Evolutionary conservation across 306 rosid genomes (phyloP), one percentile per base, ranked within the genome.

Genomic region (peach (Prunus persica)): DNA sequence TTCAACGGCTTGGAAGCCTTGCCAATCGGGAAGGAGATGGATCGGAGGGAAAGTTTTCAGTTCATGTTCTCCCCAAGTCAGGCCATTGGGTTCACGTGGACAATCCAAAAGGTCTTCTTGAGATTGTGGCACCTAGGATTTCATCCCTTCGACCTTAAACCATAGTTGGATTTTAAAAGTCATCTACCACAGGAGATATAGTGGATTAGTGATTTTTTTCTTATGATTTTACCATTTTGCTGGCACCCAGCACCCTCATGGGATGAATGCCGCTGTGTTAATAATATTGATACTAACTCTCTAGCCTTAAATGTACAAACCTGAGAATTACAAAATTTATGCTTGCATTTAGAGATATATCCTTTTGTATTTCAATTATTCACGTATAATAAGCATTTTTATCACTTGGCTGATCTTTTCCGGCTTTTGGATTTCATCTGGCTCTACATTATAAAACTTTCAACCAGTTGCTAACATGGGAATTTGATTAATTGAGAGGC

Each of bases 1-100:
- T 90, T 77, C 88, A 87, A 79, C 82, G 80, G 69, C 87, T 92
- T 34, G 84, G 83, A 69, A 88, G 81, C 75, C 81, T 88, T 63
- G 80, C 90, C 27, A 76, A 80, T 72, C 77, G 46, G 61, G 82
- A 71, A 83, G 81, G 64, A 83, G 78, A 80, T 27, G 87, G 67
- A 46, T 85, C 85, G 30, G 65, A 41, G 41, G 97, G 99, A 57
- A 89, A 84, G 82, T 79, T 88, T 80, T 88, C 89, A 3, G 67
- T 75, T 67, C 78, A 71, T 58, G 80, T 90, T 83, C 99, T 95
- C 82, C 97, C 99, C 52, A 77, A 87, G 62, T 87, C 97, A 15
- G 97, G 97, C 43, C 99, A 95, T 56, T 95, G 99, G 99, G 97
- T 95, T 90, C 97, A 95, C 78, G 92, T 84, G 80, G 97, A 92